Conservation (phyloP, 805 yeast species). For the Isabelozyma rhagii region DNA sequence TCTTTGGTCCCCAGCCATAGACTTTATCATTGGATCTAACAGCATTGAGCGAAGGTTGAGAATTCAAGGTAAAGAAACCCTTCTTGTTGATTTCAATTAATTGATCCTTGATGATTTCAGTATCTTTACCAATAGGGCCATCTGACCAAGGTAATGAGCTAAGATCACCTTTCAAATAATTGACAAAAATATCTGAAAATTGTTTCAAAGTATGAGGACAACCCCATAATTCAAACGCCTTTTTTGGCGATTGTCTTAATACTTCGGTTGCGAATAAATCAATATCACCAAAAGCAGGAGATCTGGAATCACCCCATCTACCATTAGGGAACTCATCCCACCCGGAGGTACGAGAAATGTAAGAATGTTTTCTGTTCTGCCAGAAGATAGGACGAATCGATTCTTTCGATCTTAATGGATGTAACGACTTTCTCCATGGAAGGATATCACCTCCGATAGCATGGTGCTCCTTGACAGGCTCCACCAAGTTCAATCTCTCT, state of each 20-base stretch:
- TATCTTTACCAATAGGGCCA: slow-evolving; percentile 78
- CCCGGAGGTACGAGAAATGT: slow-evolving; percentile 81
- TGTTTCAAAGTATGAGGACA: slow-evolving; percentile 61
- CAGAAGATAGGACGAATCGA: slow-evolving; percentile 92
- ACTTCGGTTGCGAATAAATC: slow-evolving; percentile 78
- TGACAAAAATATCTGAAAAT: slow-evolving; percentile 58
- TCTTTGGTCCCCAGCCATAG: slow-evolving; percentile 93
- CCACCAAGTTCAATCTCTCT: slow-evolving; percentile 64
- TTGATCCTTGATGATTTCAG: slow-evolving; percentile 55
- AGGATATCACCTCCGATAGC: slow-evolving; percentile 40
- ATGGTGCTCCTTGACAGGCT: slow-evolving; percentile 35
- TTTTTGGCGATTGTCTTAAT: slow-evolving; percentile 77
- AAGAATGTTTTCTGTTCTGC: slow-evolving; percentile 90
- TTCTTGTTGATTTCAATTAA: slow-evolving; percentile 62
- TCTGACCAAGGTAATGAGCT: slow-evolving; percentile 92
- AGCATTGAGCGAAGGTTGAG: slow-evolving; percentile 92
- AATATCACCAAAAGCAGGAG: slow-evolving; percentile 94
- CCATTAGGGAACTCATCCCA: slow-evolving; percentile 99
- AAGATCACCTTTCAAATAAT: slow-evolving; percentile 70
- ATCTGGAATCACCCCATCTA: slow-evolving; percentile 96
- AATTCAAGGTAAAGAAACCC: slow-evolving; percentile 80
- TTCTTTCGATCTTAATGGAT: slow-evolving; percentile 76
- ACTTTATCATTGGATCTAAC: slow-evolving; percentile 63
- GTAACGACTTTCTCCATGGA: slow-evolving; percentile 93
- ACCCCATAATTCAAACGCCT: slow-evolving; percentile 87